Base-by-base conservation (phyloP, 352 stramenopile species). In the Globisporangium radiosum region DNA sequence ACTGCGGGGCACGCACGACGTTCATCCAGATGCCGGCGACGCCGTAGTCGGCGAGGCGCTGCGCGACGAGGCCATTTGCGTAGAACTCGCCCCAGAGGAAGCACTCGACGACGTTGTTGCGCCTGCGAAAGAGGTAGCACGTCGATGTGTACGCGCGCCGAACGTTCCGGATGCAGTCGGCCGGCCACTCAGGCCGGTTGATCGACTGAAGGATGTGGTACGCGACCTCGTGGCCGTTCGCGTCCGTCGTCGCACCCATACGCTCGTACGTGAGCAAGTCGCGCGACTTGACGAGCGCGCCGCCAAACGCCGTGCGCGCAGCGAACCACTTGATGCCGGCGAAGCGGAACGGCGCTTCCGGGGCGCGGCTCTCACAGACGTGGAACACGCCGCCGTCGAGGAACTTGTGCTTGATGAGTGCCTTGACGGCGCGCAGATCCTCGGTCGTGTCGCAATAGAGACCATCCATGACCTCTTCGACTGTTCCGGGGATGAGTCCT, bases 301-400 rank as follows among this genome's bases (percentile, higher is more conserved):
- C 43, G 43, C 43, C 43, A n/a, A 48, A 77, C 33, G 60, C 62
- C 38, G 57, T 63, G 13, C 58, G 63, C 7, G 58, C 59, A 1
- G 71, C 68, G 17, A 73, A 71, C 73, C 71, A 82, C 56, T 79
- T 79, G 62, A 82, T 79, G 19, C 73, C 73, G 2, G 71, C 68
- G 47, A 79, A 82, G 45, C 69, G 69, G 48, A 66, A 82, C 25
- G 73, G 73, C 36, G 68, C 64, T 1, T 78, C 57, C 1, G 62
- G 17, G 10, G 60, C 70, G 7, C 66, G 66, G 5, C 62, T 57
- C 60, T 78, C 62, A n/a, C 64, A 69, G 0, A 64, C 69, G 44
- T 69, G 65, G 17, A 82, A 57, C 13, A 79, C 59, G 3, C 56
- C 64, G 7, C 61, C 71, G 43, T 75, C 73, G 17, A 74, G 60